Conservation (phyloP, 306 rosid genomes). For the Hylodesmum podocarpum region DNA sequence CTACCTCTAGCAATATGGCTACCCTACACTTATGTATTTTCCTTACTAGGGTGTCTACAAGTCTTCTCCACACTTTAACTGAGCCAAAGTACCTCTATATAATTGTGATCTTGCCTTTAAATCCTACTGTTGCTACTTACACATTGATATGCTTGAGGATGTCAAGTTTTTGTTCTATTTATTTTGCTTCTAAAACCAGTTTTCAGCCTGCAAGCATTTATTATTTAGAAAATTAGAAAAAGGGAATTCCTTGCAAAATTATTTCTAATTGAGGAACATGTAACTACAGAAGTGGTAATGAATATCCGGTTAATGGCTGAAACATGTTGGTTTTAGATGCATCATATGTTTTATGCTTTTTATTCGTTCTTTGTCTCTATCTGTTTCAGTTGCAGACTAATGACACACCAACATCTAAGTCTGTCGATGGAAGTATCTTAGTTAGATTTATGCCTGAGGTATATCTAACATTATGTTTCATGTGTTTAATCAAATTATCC, state of each 20-base stretch:
- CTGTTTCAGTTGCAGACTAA: slow-evolving; percentile 32
- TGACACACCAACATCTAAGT: slow-evolving; percentile 30
- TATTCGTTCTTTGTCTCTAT: neutral
- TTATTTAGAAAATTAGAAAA: neutral
- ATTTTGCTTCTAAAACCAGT: neutral
- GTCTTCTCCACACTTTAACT: neutral
- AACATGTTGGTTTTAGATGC: neutral
- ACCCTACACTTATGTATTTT: neutral
- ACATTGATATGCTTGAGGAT: slow-evolving; percentile 14
- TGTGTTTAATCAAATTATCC: neutral
- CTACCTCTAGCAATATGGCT: neutral
- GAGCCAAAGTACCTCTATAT: neutral
- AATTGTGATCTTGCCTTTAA: neutral
- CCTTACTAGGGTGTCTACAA: neutral
- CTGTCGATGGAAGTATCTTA: slow-evolving; percentile 46
- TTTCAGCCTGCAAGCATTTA: neutral
- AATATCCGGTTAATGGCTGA: neutral
- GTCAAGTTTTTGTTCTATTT: slow-evolving; percentile 3
- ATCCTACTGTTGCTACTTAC: slow-evolving; percentile 1
- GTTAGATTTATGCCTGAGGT: slow-evolving; percentile 57
- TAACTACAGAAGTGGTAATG: neutral
- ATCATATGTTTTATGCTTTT: neutral
- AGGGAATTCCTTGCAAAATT: neutral
- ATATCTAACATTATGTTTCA: neutral
- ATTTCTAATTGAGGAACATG: neutral